phyloP scores from a whole-genome alignment of 2,329 filamentous ascomycete species.

The Pseudogymnoascus sp. region DNA sequence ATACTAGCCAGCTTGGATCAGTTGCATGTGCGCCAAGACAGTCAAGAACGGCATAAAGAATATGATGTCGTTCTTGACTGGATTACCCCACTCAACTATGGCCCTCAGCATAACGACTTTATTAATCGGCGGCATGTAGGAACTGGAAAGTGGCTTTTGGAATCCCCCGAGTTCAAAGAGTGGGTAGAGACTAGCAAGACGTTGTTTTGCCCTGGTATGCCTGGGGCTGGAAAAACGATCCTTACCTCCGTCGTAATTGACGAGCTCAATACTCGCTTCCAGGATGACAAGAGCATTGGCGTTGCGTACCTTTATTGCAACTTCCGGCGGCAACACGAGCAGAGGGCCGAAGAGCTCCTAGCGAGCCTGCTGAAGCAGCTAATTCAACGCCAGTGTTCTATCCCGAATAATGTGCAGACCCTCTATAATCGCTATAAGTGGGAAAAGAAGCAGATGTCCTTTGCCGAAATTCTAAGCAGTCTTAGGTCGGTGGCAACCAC shows the following conservation, averaged over 20 bases:
- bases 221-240: conserved; percentile 44
- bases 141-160: conserved; percentile 15
- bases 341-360: conserved; percentile 29
- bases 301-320: conserved; percentile 25
- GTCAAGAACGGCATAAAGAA: conserved; percentile 1
- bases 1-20: background rate
- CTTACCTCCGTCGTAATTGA: conserved; percentile 36
- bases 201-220: conserved; percentile 41
- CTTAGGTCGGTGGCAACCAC: conserved; percentile 17
- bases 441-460: conserved; percentile 21
- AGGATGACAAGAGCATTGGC: conserved; percentile 23
- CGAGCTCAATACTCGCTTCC: conserved; percentile 27
- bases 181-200: conserved; percentile 19
- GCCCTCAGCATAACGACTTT: conserved; percentile 12
- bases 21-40: background rate
- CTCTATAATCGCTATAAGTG: conserved; percentile 25
- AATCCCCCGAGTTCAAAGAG: conserved; percentile 11
- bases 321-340: conserved; percentile 33
- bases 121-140: conserved; percentile 9
- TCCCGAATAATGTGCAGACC: conserved; percentile 25
- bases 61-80: background rate
- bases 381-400: conserved; percentile 14
- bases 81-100: conserved; percentile 20
- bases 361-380: conserved; percentile 35
- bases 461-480: conserved; percentile 19